Evolutionary conservation across 1,284 basidiomycete genomes (phyloP).

Genomic region (Cryptococcus amylolentus): DNA sequence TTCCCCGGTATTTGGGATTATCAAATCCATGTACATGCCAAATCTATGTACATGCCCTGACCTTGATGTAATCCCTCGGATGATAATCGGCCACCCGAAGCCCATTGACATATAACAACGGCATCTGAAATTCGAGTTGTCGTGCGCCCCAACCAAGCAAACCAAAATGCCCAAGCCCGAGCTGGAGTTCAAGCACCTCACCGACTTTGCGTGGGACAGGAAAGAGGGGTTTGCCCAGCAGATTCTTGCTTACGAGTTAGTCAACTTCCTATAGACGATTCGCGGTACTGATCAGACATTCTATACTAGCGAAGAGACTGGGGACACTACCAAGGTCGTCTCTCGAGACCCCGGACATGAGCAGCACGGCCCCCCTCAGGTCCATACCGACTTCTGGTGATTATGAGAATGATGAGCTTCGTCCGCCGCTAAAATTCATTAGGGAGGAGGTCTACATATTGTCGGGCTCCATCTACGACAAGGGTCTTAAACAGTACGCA

Average conservation of each 20-base stretch:
- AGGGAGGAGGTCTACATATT: slow-evolving; percentile 9
- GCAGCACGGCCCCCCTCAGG: slow-evolving; percentile 6
- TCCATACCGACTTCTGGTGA: slow-evolving; percentile 13
- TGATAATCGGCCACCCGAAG: too few relatives aligned
- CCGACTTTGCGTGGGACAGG: slow-evolving; percentile 19
- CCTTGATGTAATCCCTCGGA: too few relatives aligned
- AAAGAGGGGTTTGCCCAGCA: slow-evolving; percentile 4
- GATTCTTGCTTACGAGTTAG: slow-evolving; percentile 11
- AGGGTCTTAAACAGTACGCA: slow-evolving; percentile 1
- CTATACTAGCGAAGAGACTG: slow-evolving; percentile 5
- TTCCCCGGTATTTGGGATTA: too few relatives aligned
- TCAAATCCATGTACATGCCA: too few relatives aligned
- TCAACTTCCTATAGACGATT: neutral
- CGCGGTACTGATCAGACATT: neutral
- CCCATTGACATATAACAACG: too few relatives aligned
- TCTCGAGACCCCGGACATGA: slow-evolving; percentile 6
- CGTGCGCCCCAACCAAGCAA: too few relatives aligned
- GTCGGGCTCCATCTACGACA: slow-evolving; percentile 2
- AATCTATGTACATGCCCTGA: too few relatives aligned
- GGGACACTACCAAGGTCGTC: slow-evolving; percentile 13
- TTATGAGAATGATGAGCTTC: neutral
- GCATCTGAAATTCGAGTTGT: too few relatives aligned
- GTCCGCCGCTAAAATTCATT: neutral
- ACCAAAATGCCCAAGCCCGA: slow-evolving; percentile 13
- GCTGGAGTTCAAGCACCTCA: slow-evolving; percentile 12